Base-by-base conservation (phyloP, 306 rosid genomes). In the Prunus armeniaca region DNA sequence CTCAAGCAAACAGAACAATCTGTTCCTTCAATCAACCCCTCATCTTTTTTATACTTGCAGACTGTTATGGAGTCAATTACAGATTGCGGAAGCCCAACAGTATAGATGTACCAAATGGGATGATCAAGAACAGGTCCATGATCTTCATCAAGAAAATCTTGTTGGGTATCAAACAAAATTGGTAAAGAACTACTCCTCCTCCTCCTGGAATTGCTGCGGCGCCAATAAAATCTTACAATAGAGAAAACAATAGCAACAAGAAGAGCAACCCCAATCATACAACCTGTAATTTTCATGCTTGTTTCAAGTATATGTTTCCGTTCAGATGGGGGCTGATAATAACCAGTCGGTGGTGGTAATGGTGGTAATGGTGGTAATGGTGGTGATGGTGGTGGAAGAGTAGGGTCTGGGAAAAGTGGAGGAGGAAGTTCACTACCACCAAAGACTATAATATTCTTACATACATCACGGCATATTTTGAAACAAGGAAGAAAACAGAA, bases 1-100 rank as follows among this genome's bases (percentile, higher is more conserved):
- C 88, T 67, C 9, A 93, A 75, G 73, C 98, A 93, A 76, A 93
- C 91, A 55, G 98, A 87, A 43, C 98, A 93, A 51, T 89, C 91
- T 4, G 90, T 82, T 27, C 89, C 95, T 9, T 90, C 98, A 6
- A 88, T 73, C 43, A 93, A 55, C 4, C 88, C 89, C 61, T 91
- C 96, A 1, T 75, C 79, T 76, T 85, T 91, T 30, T 62, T 75
- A 75, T 87, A 91, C 52, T 82, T 80, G 64, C 80, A 88, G 20
- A 84, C 86, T 0, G 89, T 77, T 74, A 89, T 91, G 14, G 97
- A 88, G 73, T 93, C 96, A 22, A 93, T 91, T 0, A 83, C 69
- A 7, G 96, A 79, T 65, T 84, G 91, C 19, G 87, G 85, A 19
- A 91, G 86, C 25, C 97, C 98, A 12, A 75, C 82, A 3, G 92